Base-by-base conservation (phyloP, 31 red algal species). In the Porphyra umbilicalis region DNA sequence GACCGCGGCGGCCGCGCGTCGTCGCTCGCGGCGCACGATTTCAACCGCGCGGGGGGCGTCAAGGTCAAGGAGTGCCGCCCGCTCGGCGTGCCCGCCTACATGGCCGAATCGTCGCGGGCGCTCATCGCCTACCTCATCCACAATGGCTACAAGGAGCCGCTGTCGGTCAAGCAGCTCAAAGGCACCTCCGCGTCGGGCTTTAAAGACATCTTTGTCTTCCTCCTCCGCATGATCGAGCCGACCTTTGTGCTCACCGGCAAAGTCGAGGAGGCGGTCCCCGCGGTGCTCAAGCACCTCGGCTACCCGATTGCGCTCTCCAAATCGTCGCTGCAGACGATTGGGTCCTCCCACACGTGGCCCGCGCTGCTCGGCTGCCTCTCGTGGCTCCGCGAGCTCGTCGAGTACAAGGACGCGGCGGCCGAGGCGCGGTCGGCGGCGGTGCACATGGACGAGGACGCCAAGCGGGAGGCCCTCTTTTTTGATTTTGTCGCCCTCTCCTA, bases 341-440 rank as follows among this genome's bases (percentile, higher is more conserved):
- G 96, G 33, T 91, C 88, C n/a, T 91, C 93, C 35, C 96, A 98
- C 80, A 95, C 96, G 33, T 98, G 96, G 96, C 96, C 96, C 25
- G 88, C 82, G 35, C 82, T 98, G 79, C 87, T 98, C 18, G 96
- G 93, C 29, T 86, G 88, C 32, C 88, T 98, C 0, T 85, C 88
- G 1, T 98, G 93, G 92, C 80, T 98, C 15, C 79, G 91, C 31
- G 93, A 91, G 35, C 75, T 95, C 29, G 42, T 98, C 44, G 85
- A 90, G 77, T 98, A 91, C 77, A 76, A 87, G 6, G 85, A 67
- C n/a, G 83, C 79, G 4, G 77, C 83, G 32, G 57, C 40, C 75
- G 86, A 82, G 32, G 83, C 79, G 76, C 75, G 36, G 68, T 35
- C 30, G 11, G 83, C 79, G 38, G 38, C 76, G 36, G 83, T 75